A percentile compares a stretch with the other conserved stretches of the same genome.
Conservation (phyloP, 2,329 filamentous ascomycete genomes). For the Ceratocystis destructans region DNA sequence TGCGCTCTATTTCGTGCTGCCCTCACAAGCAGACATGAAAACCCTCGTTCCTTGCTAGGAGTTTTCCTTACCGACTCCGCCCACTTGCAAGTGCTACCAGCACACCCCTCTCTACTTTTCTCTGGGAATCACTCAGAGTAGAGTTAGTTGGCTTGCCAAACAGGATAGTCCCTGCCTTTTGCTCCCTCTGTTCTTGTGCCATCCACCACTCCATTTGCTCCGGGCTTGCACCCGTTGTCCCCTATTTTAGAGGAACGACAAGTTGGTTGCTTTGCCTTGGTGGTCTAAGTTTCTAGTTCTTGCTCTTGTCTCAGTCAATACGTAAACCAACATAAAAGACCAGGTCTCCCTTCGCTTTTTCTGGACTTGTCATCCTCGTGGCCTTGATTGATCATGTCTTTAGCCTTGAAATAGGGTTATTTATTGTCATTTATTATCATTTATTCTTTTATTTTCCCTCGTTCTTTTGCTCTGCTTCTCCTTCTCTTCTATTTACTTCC, state of each 20-base stretch:
- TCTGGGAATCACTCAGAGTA: not conserved
- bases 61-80: not conserved
- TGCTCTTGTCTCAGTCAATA: not conserved
- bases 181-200: not conserved
- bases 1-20: not conserved
- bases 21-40: not conserved
- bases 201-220: not conserved
- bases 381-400: slow-evolving; percentile 6
- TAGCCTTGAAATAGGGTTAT: slow-evolving; percentile 5
- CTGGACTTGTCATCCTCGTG: slow-evolving; percentile 3
- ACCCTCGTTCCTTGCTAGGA: not conserved
- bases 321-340: slow-evolving; percentile 8
- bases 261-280: not conserved
- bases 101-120: not conserved
- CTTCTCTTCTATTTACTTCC: not conserved
- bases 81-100: not conserved
- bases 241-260: not conserved
- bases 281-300: not conserved
- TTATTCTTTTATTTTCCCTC: not conserved
- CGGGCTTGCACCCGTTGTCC: not conserved
- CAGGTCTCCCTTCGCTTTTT: slow-evolving; percentile 5
- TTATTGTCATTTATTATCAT: slow-evolving; percentile 2
- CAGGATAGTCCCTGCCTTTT: not conserved
- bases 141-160: not conserved
- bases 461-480: not conserved